A percentile compares a stretch with the other conserved stretches of the same genome.
Conservation (phyloP, 805 yeast species). For the Priceomyces castillae region DNA sequence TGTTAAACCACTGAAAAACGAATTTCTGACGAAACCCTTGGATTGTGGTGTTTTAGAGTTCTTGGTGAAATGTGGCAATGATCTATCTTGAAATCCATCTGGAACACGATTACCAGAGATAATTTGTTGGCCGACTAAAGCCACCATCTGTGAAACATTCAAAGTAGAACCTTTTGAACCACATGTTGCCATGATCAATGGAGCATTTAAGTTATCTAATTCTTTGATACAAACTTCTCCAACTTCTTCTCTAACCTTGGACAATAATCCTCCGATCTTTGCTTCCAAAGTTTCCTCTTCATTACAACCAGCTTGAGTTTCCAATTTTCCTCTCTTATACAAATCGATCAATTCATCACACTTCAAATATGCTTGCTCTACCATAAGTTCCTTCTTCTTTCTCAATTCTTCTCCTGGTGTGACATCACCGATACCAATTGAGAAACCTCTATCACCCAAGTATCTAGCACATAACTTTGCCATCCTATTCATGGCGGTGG, state of each 20-base stretch:
- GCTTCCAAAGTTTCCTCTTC: constrained; percentile 98
- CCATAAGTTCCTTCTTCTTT: constrained; percentile 78
- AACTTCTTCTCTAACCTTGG: constrained; percentile 97
- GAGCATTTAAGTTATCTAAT: constrained; percentile 87
- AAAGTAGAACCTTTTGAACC: constrained; percentile 98
- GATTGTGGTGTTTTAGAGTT: constrained; percentile 96
- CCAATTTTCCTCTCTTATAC: constrained; percentile 81
- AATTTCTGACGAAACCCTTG: constrained; percentile 96
- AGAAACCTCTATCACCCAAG: constrained; percentile 92
- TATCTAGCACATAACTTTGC: constrained; percentile 97
- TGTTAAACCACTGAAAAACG: constrained; percentile 93
- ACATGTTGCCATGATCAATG: constrained; percentile 98
- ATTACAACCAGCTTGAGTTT: constrained; percentile 98
- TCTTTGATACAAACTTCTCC: constrained; percentile 97
- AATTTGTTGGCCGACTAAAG: constrained; percentile 98
- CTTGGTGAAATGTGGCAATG: constrained; percentile 94
- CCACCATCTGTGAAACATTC: constrained; percentile 99
- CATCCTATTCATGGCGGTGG: constrained; percentile 96
- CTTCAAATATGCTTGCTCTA: constrained; percentile 82
- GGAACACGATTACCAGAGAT: constrained; percentile 99
- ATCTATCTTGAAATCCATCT: constrained; percentile 99
- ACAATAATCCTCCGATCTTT: constrained; percentile 90
- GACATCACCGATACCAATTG: constrained; percentile 96
- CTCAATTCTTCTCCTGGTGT: constrained; percentile 85
- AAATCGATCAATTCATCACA: constrained; percentile 86